Evolutionary conservation across 1,284 basidiomycete genomes (phyloP), one percentile per base, ranked within the genome.

Genomic region (Austropuccinia psidii): DNA sequence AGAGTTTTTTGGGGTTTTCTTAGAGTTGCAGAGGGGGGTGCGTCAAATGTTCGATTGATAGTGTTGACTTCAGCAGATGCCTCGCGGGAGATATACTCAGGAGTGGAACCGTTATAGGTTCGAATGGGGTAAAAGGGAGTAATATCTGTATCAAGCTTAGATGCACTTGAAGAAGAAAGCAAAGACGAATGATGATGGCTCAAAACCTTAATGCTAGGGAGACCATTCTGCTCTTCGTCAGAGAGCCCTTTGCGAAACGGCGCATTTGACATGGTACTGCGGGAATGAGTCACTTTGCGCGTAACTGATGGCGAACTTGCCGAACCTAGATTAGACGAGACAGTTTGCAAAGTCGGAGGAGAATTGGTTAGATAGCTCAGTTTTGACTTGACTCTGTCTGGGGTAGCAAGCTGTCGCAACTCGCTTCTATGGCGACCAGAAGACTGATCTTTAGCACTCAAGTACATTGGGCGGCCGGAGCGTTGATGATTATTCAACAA

Each of bases 231-330:
- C 39, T 73, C 58, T 50, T 62, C 69, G 29, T 73, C 69, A 33
- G 57, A 62, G 24, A 73, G 69, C 35, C 69, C 69, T 27, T 62
- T 73, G 17, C 69, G 69, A 33, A 73, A 73, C 35, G 69, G 69
- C 9, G 60, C 69, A n/a, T 37, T 73, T 31, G 69, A 39, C 41
- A 52, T n/a, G 39, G 37, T 41, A 41, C 47, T 33, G 29, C 43
- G n/a, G 43, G 43, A 45, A n/a, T 11, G 43, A n/a, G 11, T 45
- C n/a, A 11, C 58, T 43, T 37, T 13, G 11, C n/a, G 41, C 35
- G 21, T n/a, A 15, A 5, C 17, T 39, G 58, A 39, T n/a, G n/a
- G n/a, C 27, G 61, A 47, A 49, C 61, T 64, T 7, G 45, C 45
- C n/a, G 35, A 33, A 31, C 37, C 50, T 19, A 43, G 27, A 31